Conservation (phyloP, 1,284 basidiomycete genomes). For the Tetrapyrgos nigripes region DNA sequence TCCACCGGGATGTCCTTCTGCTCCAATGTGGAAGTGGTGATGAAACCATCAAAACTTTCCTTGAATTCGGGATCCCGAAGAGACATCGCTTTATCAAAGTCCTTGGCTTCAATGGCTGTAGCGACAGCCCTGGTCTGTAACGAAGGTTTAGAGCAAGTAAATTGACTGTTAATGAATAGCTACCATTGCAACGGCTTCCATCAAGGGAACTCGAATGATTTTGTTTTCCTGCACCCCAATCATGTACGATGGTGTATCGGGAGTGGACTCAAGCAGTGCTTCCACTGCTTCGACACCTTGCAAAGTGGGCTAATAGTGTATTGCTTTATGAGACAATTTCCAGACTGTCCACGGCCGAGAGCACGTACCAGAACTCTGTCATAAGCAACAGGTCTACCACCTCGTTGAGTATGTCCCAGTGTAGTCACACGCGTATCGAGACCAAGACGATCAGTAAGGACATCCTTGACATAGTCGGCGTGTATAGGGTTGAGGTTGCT, state of each 20-base stretch:
- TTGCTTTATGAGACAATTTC: background rate
- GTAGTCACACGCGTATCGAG: conserved; percentile 98
- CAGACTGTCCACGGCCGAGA: background rate
- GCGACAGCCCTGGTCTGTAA: conserved; percentile 85
- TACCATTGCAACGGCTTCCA: conserved; percentile 92
- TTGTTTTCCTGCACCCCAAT: conserved; percentile 97
- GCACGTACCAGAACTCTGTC: conserved; percentile 87
- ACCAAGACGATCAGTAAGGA: conserved; percentile 86
- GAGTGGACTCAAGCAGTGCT: conserved; percentile 88
- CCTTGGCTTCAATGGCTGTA: conserved; percentile 80
- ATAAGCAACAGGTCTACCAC: conserved; percentile 90
- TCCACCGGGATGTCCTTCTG: conserved; percentile 67
- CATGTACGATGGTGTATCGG: conserved; percentile 95
- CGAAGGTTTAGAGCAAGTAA: background rate
- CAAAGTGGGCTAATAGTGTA: conserved; percentile 87
- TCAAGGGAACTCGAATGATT: conserved; percentile 89
- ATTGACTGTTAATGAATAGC: too few species aligned
- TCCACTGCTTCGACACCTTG: conserved; percentile 96
- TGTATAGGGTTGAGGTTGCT: conserved; percentile 88
- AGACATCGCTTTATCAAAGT: conserved; percentile 89
- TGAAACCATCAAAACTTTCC: conserved; percentile 88
- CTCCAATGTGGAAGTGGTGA: conserved; percentile 72
- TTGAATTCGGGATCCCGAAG: conserved; percentile 92
- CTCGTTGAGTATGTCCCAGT: conserved; percentile 96
- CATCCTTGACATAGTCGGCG: conserved; percentile 89